phyloP scores from a whole-genome alignment of 2,329 filamentous ascomycete genomes.

The Cercospora sp. region DNA sequence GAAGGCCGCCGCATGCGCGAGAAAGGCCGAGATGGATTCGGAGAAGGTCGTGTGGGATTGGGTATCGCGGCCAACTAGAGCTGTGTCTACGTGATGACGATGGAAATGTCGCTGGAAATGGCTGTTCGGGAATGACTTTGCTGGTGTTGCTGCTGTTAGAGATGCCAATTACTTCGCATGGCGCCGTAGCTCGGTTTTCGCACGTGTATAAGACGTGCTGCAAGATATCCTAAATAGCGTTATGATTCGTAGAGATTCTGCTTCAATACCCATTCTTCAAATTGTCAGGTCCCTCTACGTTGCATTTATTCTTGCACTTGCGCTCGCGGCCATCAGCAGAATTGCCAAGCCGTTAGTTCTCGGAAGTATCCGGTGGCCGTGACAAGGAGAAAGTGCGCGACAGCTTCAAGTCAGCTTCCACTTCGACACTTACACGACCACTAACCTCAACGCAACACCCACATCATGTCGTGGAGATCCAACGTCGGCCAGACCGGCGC shows the following conservation, averaged over 20 bases:
- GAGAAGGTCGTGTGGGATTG: conserved; percentile 38
- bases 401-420: neutral
- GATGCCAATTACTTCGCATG: neutral
- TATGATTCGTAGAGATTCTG: neutral
- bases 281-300: neutral
- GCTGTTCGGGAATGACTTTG: conserved; percentile 1
- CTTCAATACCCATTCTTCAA: neutral
- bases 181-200: neutral
- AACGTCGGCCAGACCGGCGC: conserved; percentile 88
- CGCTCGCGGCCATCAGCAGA: neutral
- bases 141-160: neutral
- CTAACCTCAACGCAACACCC: conserved; percentile 7
- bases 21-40: conserved; percentile 50
- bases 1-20: conserved; percentile 86
- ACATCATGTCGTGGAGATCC: conserved; percentile 63
- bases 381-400: neutral
- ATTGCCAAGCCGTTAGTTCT: neutral
- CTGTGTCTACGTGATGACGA: neutral
- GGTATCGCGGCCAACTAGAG: conserved; percentile 34
- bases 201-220: neutral
- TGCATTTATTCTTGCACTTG: neutral
- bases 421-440: conserved; percentile 7
- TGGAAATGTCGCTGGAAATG: neutral
- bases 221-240: conserved; percentile 5
- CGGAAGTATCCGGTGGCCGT: neutral